phyloP scores from a whole-genome alignment of 495 filamentous ascomycete species.

The Neurospora sp. region DNA sequence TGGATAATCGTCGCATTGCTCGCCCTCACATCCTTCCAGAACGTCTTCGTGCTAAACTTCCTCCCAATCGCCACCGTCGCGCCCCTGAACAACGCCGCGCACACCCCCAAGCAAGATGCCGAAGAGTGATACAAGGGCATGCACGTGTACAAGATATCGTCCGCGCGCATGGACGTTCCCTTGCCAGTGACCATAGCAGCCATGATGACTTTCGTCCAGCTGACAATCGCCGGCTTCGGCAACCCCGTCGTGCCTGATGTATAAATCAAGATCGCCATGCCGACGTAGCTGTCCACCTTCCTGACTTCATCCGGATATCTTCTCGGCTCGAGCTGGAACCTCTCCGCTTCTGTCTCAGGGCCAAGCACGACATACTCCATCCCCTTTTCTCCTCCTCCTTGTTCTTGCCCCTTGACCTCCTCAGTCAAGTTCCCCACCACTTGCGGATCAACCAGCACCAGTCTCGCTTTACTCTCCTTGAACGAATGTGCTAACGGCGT shows the following conservation, averaged over 20 bases:
- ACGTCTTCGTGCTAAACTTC: constrained; percentile 71
- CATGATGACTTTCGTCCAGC: constrained; percentile 56
- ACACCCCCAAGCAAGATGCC: constrained; percentile 59
- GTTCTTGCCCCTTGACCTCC: constrained; percentile 27
- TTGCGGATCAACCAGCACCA: constrained; percentile 72
- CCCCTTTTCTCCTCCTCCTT: background rate
- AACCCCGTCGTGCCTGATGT: constrained; percentile 84
- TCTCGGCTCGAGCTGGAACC: constrained; percentile 37
- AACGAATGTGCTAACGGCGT: constrained; percentile 37
- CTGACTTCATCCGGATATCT: constrained; percentile 55
- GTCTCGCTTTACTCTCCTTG: constrained; percentile 72
- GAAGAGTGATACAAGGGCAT: constrained; percentile 95
- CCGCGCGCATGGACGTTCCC: constrained; percentile 42
- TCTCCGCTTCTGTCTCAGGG: constrained; percentile 47
- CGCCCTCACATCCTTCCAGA: constrained; percentile 68
- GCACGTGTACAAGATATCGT: constrained; percentile 74
- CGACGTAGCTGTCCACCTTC: constrained; percentile 36
- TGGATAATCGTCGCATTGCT: constrained; percentile 72
- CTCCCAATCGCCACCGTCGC: constrained; percentile 63
- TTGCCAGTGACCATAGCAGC: constrained; percentile 42
- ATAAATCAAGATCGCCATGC: constrained; percentile 71
- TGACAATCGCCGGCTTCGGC: constrained; percentile 80
- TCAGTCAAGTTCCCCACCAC: constrained; percentile 37
- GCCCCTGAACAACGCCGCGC: constrained; percentile 44
- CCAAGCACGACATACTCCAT: constrained; percentile 52